A percentile compares a stretch with the other conserved stretches of the same genome.
These are phyloP conservation scores for Neolentinus lepideus DNA, from an alignment of 1,284 basidiomycete species.

Conservation along the genomic window DNA sequence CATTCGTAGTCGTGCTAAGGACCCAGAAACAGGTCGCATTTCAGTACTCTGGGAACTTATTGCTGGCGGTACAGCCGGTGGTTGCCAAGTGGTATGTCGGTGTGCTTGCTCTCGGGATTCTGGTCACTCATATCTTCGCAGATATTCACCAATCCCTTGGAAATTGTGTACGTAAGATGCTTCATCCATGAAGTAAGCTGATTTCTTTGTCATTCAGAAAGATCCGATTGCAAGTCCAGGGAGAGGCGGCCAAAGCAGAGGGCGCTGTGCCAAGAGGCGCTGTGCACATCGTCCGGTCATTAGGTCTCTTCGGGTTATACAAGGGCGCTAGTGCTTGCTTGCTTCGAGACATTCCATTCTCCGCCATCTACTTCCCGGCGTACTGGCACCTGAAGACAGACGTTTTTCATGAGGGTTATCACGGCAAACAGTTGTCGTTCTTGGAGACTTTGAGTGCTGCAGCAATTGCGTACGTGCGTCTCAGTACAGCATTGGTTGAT, in stretches of 20 bases:
- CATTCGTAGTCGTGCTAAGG: constrained; percentile 77
- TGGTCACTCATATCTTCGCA: constrained; percentile 25
- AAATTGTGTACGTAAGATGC: constrained; percentile 69
- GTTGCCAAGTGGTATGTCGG: constrained; percentile 88
- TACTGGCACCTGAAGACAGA: constrained; percentile 89
- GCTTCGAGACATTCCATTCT: constrained; percentile 93
- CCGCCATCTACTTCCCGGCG: constrained; percentile 75
- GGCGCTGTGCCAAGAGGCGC: constrained; percentile 81
- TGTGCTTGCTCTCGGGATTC: not conserved
- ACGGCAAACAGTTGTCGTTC: constrained; percentile 90
- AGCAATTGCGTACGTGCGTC: constrained; percentile 63
- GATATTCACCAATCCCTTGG: constrained; percentile 94
- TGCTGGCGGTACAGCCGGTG: constrained; percentile 92
- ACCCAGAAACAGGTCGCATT: constrained; percentile 94
- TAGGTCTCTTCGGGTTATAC: constrained; percentile 92
- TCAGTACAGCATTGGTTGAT: not conserved
- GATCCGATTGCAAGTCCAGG: constrained; percentile 95
- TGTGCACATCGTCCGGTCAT: constrained; percentile 85
- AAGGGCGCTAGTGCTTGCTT: constrained; percentile 85
- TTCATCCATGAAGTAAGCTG: constrained; percentile 3
- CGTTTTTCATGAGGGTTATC: constrained; percentile 91
- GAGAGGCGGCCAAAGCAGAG: constrained; percentile 85
- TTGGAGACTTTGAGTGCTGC: constrained; percentile 84
- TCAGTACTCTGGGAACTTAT: constrained; percentile 81
- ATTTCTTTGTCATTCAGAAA: constrained; percentile 49